Percentiles rank a stretch among this genome's conserved stretches.
Evolutionary conservation across 306 rosid genomes (phyloP).

Genomic region (Inga leiocalycina): DNA sequence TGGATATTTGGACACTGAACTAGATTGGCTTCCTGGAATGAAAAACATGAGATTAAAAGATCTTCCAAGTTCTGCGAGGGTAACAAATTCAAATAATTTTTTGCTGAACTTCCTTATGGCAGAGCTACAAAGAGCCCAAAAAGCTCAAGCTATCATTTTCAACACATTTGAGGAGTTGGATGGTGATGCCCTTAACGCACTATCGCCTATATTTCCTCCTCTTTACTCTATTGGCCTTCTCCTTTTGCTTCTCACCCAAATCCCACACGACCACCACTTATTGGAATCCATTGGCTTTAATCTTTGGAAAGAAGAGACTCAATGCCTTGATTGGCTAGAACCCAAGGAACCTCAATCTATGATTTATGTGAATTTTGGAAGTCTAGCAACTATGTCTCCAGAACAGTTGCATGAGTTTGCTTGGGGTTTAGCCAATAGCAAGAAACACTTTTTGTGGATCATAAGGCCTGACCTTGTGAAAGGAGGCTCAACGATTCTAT

Average conservation of each 20-base stretch:
- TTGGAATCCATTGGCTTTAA: not conserved
- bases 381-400: not conserved
- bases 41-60: not conserved
- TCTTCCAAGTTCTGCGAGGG: not conserved
- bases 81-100: not conserved
- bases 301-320: constrained; percentile 32
- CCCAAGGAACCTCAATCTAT: not conserved
- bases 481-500: not conserved
- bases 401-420: not conserved
- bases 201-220: not conserved
- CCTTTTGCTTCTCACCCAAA: not conserved
- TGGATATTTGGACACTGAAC: not conserved
- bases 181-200: not conserved
- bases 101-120: not conserved
- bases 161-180: constrained; percentile 35
- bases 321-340: constrained; percentile 30
- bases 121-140: not conserved
- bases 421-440: not conserved
- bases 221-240: not conserved
- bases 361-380: not conserved
- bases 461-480: not conserved
- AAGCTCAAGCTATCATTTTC: not conserved
- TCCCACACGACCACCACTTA: not conserved
- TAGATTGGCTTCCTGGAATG: constrained; percentile 23
- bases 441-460: not conserved